A percentile compares a stretch with the other conserved stretches of the same genome.
These are phyloP conservation scores for Jamesozyma spencerorum DNA, from an alignment of 805 yeast species.

Conservation along the genomic window DNA sequence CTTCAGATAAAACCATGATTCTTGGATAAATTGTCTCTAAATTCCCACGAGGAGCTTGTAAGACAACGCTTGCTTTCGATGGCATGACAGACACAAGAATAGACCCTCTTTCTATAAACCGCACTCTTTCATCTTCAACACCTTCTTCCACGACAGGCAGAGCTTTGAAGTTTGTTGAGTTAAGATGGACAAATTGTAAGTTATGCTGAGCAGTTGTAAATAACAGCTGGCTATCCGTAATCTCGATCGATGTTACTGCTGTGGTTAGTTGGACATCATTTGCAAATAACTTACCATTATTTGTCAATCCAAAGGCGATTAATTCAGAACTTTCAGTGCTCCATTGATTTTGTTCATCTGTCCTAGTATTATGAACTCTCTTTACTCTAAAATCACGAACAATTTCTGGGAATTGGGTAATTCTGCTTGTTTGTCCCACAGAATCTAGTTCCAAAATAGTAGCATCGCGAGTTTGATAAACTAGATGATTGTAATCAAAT, in stretches of 20 bases:
- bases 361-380: constrained; percentile 16
- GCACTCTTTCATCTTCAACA: constrained; percentile 65
- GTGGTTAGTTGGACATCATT: constrained; percentile 50
- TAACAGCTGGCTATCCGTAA: constrained; percentile 62
- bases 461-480: constrained; percentile 58
- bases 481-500: constrained; percentile 42
- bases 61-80: constrained; percentile 66
- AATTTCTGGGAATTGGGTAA: constrained; percentile 56
- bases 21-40: constrained; percentile 90
- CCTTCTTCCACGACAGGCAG: constrained; percentile 32
- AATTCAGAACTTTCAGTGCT: constrained; percentile 21
- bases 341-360: constrained; percentile 24
- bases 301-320: constrained; percentile 63
- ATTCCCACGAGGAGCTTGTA: constrained; percentile 95
- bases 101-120: constrained; percentile 89
- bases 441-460: constrained; percentile 38
- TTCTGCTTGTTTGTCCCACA: constrained; percentile 23
- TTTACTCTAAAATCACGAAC: constrained; percentile 54
- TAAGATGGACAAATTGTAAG: constrained; percentile 71
- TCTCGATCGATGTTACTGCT: constrained; percentile 73
- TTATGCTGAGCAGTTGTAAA: constrained; percentile 85
- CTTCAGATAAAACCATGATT: constrained; percentile 79
- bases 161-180: constrained; percentile 33
- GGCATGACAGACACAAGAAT: constrained; percentile 75
- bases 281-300: constrained; percentile 65